Base-by-base conservation (phyloP, 495 filamentous ascomycete species). In the Neurospora sp. region DNA sequence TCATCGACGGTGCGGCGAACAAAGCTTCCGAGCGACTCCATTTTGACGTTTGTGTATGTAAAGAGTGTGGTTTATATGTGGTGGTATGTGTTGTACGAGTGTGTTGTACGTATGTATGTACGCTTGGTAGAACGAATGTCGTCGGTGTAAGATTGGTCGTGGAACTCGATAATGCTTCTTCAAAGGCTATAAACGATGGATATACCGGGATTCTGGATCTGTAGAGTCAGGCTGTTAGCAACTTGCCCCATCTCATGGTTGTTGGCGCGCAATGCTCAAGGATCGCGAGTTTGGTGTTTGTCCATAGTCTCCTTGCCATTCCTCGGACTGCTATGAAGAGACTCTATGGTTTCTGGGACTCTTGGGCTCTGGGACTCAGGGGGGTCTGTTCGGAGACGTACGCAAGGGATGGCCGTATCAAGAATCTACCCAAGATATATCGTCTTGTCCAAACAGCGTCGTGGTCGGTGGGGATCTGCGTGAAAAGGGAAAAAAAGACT, bases 11-110 rank as follows among this genome's bases (percentile, higher is more conserved):
- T 83, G 72, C 91, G 87, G 78, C 83, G 77, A 76, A 86, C 79
- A 72, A 92, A 76, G 72, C 76, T 83, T 70, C 79, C 83, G 73
- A 88, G 75, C 39, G 84, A 80, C 69, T 84, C 84, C 85, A 88
- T 88, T 78, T 80, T 81, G 80, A 70, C 69, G 72, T 75, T 7
- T 70, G 72, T 73, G 39, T 70, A 70, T 41, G 66, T 42, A 42
- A 69, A 69, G 27, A 42, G 27, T 69, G 41, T 44, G 20, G 20
- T 41, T 66, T 66, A 66, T 66, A 66, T 66, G 54, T 62, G 54
- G 48, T 59, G 48, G 54, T 62, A 35, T 31, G 54, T 66, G 27
- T 7, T 66, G 27, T 66, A 66, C 27, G 54, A 16, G 54, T 35
- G 27, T 37, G 54, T 8, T 66, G 54, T 37, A 59, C 48, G 23